Base-by-base conservation (phyloP, 106 monocot genomes). In the Dendrobium chrysotoxum region DNA sequence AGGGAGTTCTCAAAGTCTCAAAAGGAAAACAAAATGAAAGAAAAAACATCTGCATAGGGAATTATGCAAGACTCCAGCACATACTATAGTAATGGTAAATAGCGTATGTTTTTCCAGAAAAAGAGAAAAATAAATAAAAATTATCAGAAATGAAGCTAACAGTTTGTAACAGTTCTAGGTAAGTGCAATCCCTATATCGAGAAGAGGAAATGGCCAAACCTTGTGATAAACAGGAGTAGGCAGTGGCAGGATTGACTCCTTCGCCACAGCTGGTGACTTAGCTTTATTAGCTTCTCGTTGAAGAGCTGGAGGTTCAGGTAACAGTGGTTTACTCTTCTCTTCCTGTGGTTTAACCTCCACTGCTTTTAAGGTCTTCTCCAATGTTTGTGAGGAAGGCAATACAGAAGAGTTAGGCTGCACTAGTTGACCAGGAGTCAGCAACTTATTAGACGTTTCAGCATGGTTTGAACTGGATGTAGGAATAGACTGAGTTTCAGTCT, bases 211-310 rank as follows among this genome's bases (percentile, higher is more conserved):
- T 41, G 41, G 76, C 13, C 77, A 50, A 25, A 82, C 82, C 82
- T 77, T 82, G 20, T 76, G 76, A 82, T 57, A 47, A 82, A 30
- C 30, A 35, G 44, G 47, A 0, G 21, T 77, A 45, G 82, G 82
- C 23, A 82, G 75, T 67, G 75, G 58, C 12, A 72, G 28, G 9
- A 61, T 75, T 61, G 81, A 23, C 41, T 40, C 81, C 41, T 57
- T 75, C 23, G 12, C 58, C 1, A 28, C 72, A 75, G 61, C 40
- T 31, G 75, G 30, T 21, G 41, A 40, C 74, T 41, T 74, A 74
- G 74, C 31, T 40, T 41, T 61, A 8, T 70, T 76, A 76, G 76
- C 47, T 47, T 76, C 76, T 46, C 40, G 76, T 26, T 76, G 44
- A 47, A 26, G 23, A 0, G 46, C 76, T 47, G 11, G 47, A 44